Percentiles rank a stretch among this genome's conserved stretches.
phyloP scores from a whole-genome alignment of 495 filamentous ascomycete genomes.

The Amniculicola lignicola region DNA sequence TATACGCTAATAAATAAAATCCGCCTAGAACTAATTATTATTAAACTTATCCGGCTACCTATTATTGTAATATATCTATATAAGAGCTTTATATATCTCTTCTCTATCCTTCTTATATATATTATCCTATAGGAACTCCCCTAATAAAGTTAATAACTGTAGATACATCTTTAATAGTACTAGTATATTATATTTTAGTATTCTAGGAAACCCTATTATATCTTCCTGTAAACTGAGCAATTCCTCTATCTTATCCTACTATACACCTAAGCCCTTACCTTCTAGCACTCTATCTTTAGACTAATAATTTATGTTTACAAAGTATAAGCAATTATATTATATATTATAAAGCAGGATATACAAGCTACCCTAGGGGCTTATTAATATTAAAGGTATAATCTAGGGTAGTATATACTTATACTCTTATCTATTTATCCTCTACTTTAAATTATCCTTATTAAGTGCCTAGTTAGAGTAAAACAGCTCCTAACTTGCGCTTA shows the following conservation, averaged over 20 bases:
- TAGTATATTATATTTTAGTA: not conserved
- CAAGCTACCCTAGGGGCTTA: no score
- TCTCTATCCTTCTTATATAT: not conserved
- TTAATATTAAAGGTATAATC: slow-evolving; percentile 4
- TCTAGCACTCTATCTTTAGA: not conserved
- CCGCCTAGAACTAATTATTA: not conserved
- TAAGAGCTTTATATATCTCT: not conserved
- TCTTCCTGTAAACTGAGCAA: not conserved
- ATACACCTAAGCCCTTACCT: not conserved
- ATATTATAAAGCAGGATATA: not conserved
- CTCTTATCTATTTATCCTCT: not conserved
- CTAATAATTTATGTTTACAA: not conserved
- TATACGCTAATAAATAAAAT: not conserved
- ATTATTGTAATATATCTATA: not conserved
- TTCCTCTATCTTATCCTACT: not conserved
- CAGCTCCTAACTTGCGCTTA: not conserved
- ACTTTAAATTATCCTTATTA: not conserved
- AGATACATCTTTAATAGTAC: not conserved
- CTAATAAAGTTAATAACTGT: not conserved
- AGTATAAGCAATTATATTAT: not conserved
- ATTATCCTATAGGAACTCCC: not conserved
- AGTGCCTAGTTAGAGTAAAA: not conserved
- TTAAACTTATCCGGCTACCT: slow-evolving; percentile 2
- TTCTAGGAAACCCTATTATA: not conserved
- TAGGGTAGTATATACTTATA: slow-evolving; percentile 3